Conservation (phyloP, 2,329 filamentous ascomycete species). For the Ploettnerulaceae sp. region DNA sequence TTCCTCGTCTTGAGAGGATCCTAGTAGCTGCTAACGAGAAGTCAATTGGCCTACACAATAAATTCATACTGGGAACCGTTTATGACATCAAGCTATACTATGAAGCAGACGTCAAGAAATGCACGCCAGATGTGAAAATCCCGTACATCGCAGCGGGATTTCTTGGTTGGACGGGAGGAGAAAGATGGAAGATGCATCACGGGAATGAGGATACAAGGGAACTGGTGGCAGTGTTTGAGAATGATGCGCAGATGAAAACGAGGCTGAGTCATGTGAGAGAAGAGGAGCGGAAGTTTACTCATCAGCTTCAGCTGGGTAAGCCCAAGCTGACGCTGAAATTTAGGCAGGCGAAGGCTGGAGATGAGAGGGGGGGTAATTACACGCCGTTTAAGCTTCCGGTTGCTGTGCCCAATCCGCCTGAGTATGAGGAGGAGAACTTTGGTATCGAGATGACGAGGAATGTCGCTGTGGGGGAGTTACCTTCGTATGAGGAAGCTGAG, state of each 20-base stretch:
- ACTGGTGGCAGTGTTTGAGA: conserved; percentile 20
- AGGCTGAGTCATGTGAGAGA: conserved; percentile 16
- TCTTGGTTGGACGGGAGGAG: conserved; percentile 22
- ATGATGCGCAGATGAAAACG: conserved; percentile 18
- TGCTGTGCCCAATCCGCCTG: too few relatives aligned
- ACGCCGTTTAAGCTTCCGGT: too few relatives aligned
- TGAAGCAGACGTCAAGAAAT: conserved; percentile 3
- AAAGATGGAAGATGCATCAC: conserved; percentile 18
- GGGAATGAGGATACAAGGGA: conserved; percentile 18
- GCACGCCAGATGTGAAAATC: conserved; percentile 2
- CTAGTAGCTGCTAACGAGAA: conserved; percentile 25
- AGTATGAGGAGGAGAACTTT: too few relatives aligned
- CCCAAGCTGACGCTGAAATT: conserved; percentile 10
- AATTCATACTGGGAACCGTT: conserved; percentile 21
- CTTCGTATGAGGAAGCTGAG: neutral
- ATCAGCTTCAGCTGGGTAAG: conserved; percentile 8
- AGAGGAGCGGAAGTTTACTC: conserved; percentile 21
- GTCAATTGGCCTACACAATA: conserved; percentile 21
- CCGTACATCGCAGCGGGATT: conserved; percentile 25
- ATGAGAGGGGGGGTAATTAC: neutral
- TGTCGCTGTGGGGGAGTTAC: neutral
- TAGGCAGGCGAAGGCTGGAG: neutral
- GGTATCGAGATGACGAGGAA: neutral
- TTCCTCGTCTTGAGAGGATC: conserved; percentile 13
- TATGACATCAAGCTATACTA: conserved; percentile 25